Percentiles rank a stretch among this genome's conserved stretches.
Evolutionary conservation across 2,329 filamentous ascomycete species (phyloP).

Genomic region (Arthrobotrys sinensis): DNA sequence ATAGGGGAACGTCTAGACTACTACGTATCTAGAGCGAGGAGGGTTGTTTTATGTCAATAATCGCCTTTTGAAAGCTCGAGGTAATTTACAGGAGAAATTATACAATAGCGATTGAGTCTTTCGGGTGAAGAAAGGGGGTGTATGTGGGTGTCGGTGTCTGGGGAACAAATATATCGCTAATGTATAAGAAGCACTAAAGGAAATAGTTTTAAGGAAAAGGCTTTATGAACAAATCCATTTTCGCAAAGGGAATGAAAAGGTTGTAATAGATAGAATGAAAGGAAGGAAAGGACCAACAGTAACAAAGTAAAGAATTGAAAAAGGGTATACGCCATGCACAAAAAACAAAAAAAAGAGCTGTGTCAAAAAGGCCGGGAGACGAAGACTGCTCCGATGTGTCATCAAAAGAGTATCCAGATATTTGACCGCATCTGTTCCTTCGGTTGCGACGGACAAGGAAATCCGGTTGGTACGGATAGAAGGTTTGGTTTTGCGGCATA

Average conservation of each 20-base stretch:
- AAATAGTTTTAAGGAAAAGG: conserved; percentile 43
- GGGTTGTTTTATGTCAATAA: conserved; percentile 33
- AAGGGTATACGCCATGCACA: conserved; percentile 61
- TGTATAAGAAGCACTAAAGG: conserved; percentile 55
- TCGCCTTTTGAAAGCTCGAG: conserved; percentile 46
- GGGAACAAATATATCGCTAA: conserved; percentile 54
- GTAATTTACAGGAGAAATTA: conserved; percentile 59
- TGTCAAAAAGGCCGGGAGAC: conserved; percentile 33
- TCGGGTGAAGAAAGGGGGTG: conserved; percentile 3
- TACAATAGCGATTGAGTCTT: conserved; percentile 49
- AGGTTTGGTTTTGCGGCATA: conserved; percentile 17
- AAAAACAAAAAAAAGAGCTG: conserved; percentile 44
- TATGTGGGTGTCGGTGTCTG: conserved; percentile 20
- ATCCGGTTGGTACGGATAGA: conserved; percentile 30
- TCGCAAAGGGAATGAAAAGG: conserved; percentile 41
- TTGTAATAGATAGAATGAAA: conserved; percentile 32
- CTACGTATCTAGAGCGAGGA: neutral
- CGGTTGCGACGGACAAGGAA: conserved; percentile 19
- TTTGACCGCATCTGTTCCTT: conserved; percentile 48
- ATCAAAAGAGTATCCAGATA: conserved; percentile 51
- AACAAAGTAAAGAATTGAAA: conserved; percentile 30
- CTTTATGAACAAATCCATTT: conserved; percentile 59
- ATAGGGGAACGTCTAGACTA: neutral
- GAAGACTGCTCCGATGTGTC: conserved; percentile 53
- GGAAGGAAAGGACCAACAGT: conserved; percentile 24